Evolutionary conservation across 2,329 filamentous ascomycete genomes (phyloP).

Genomic region (Colletotrichum paranaense): DNA sequence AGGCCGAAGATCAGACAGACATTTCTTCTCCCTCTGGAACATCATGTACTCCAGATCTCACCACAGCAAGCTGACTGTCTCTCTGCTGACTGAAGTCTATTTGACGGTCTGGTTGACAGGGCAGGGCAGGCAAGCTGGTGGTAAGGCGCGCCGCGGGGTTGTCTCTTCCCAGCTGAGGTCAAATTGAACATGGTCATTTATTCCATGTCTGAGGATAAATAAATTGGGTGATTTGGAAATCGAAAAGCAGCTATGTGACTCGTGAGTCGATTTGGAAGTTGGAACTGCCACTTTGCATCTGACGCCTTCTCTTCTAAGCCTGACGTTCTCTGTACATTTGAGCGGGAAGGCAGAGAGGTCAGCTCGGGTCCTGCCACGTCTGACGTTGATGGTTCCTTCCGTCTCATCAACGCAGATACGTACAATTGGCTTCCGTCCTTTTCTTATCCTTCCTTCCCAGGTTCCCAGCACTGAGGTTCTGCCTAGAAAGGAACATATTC

Average conservation of each 20-base stretch:
- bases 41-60: neutral
- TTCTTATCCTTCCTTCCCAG: neutral
- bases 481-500: constrained; percentile 11
- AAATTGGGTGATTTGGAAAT: neutral
- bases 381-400: neutral
- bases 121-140: neutral
- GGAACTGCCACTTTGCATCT: neutral
- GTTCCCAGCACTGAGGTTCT: neutral
- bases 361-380: neutral
- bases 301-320: neutral
- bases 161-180: constrained; percentile 4
- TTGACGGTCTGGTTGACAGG: neutral
- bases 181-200: neutral
- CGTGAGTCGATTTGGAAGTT: neutral
- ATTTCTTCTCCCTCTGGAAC: constrained; percentile 17
- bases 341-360: neutral
- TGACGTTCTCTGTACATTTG: constrained; percentile 6
- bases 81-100: neutral
- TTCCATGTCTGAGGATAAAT: neutral
- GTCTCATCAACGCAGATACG: neutral
- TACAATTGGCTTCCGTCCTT: neutral
- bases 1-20: constrained; percentile 1
- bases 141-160: constrained; percentile 2
- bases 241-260: no score
- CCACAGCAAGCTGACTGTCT: neutral